Conservation (phyloP, 345 rosid species). For the Bruguiera gymnorhiza region DNA sequence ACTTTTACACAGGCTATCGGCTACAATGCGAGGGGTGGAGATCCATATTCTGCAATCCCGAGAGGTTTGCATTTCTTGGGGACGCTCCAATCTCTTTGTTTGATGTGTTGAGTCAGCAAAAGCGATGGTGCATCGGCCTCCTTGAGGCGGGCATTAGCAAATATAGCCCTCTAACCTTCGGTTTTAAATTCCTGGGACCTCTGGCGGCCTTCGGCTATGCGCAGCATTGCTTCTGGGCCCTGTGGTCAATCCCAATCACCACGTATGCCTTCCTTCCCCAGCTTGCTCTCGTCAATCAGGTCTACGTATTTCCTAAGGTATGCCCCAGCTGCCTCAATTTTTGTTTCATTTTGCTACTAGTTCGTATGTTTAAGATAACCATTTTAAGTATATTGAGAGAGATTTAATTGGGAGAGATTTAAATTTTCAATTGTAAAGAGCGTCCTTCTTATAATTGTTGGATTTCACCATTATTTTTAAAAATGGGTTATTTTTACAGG, state of each 20-base stretch:
- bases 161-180: constrained; percentile 45
- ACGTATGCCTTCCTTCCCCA: constrained; percentile 66
- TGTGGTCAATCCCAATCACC: constrained; percentile 44
- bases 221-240: constrained; percentile 45
- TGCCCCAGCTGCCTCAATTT: too few relatives aligned
- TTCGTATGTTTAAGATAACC: too few relatives aligned
- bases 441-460: too few relatives aligned
- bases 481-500: too few relatives aligned
- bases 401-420: too few relatives aligned
- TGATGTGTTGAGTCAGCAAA: constrained; percentile 48
- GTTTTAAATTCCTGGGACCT: constrained; percentile 39
- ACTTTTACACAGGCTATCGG: constrained; percentile 51
- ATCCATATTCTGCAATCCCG: constrained; percentile 52
- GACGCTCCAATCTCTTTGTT: constrained; percentile 45
- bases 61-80: constrained; percentile 57
- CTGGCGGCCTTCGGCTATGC: constrained; percentile 35
- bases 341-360: too few relatives aligned
- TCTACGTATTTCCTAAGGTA: constrained; percentile 55
- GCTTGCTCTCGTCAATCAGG: constrained; percentile 45
- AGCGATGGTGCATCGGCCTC: constrained; percentile 71
- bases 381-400: too few relatives aligned
- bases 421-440: too few relatives aligned
- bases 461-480: too few relatives aligned
- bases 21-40: constrained; percentile 74
- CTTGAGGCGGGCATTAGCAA: constrained; percentile 40